phyloP scores from a whole-genome alignment of 305 asterid genomes.

The Salvia sclarea region DNA sequence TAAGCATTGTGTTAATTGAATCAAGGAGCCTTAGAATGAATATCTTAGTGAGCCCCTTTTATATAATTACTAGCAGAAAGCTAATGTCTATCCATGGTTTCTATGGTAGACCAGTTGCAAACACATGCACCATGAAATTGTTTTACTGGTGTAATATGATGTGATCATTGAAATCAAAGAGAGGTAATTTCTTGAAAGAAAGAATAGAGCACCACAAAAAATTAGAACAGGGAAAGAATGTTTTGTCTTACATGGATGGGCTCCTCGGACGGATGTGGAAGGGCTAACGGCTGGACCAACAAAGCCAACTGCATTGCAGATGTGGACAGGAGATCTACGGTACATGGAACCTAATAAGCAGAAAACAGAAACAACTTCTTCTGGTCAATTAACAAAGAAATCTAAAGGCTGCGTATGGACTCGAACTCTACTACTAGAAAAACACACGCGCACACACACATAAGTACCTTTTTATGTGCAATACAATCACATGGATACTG shows the following conservation, averaged over 20 bases:
- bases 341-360: slow-evolving; percentile 75
- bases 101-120: slow-evolving; percentile 3
- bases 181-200: slow-evolving; percentile 4
- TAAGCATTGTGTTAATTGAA: too few relatives aligned
- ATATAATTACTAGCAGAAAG: neutral
- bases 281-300: slow-evolving; percentile 97
- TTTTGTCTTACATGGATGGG: slow-evolving; percentile 69
- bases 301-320: slow-evolving; percentile 95
- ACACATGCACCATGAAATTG: neutral
- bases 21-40: neutral
- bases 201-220: neutral
- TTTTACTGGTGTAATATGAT: slow-evolving; percentile 1
- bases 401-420: too few relatives aligned
- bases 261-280: slow-evolving; percentile 95
- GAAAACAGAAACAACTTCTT: slow-evolving; percentile 24
- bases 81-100: neutral
- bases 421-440: too few relatives aligned
- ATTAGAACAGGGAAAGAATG: slow-evolving; percentile 7
- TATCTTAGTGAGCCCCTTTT: neutral
- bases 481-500: slow-evolving; percentile 13
- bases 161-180: neutral
- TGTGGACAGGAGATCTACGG: slow-evolving; percentile 84
- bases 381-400: too few relatives aligned
- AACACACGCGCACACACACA: too few relatives aligned
- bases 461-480: slow-evolving; percentile 27